Evolutionary conservation across 768 basidiomycete species (phyloP).

Genomic region (Trametes cingulata): DNA sequence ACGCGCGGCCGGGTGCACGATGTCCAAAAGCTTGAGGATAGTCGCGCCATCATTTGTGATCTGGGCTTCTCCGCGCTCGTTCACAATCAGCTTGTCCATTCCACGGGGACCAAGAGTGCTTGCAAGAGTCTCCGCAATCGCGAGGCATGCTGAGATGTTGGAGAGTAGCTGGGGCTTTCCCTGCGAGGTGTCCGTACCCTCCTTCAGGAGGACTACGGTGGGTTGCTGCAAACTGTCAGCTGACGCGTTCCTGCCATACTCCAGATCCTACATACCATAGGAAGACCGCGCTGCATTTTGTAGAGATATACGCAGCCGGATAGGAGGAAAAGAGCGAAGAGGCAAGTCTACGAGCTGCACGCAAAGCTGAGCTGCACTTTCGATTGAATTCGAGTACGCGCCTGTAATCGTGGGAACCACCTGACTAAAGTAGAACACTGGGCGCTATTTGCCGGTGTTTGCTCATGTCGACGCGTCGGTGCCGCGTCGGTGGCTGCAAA

Average conservation of each 20-base stretch:
- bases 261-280: conserved; percentile 53
- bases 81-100: conserved; percentile 98
- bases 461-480: conserved; percentile 19
- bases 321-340: neutral
- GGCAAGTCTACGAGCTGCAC: neutral
- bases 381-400: conserved; percentile 18
- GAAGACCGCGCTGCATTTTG: conserved; percentile 81
- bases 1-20: conserved; percentile 96
- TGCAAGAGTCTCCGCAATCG: conserved; percentile 87
- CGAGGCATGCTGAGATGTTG: conserved; percentile 96
- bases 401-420: conserved; percentile 6
- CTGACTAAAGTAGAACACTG: neutral
- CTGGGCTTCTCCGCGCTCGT: conserved; percentile 91
- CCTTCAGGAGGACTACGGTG: conserved; percentile 92
- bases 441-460: conserved; percentile 4
- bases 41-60: conserved; percentile 99
- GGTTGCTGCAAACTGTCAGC: conserved; percentile 69
- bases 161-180: conserved; percentile 90
- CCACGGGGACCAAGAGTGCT: conserved; percentile 97
- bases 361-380: conserved; percentile 1
- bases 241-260: neutral
- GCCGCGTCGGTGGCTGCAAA: conserved; percentile 29
- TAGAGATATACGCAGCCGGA: neutral
- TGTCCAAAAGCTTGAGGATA: conserved; percentile 94
- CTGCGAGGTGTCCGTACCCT: conserved; percentile 96